These are phyloP conservation scores for Beauveria sp. DNA, from an alignment of 2,329 filamentous ascomycete species.

Conservation along the genomic window DNA sequence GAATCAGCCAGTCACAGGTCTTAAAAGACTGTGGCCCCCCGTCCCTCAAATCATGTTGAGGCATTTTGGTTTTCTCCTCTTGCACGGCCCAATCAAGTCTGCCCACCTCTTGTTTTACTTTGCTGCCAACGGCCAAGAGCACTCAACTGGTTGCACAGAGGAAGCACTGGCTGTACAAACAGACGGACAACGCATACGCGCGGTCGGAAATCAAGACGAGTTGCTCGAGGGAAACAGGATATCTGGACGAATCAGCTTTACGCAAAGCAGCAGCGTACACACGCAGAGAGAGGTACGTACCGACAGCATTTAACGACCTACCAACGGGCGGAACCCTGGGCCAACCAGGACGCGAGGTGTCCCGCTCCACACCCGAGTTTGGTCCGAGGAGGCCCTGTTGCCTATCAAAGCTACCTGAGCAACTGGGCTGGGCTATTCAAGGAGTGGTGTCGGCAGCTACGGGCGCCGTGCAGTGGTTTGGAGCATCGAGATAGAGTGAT, in stretches of 20 bases:
- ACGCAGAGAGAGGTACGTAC: background rate
- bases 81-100: constrained; percentile 41
- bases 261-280: background rate
- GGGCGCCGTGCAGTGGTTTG: background rate
- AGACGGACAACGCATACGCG: background rate
- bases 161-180: background rate
- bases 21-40: constrained; percentile 34
- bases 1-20: constrained; percentile 44
- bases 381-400: background rate
- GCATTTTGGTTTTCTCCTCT: constrained; percentile 31
- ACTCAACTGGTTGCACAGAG: background rate
- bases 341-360: background rate
- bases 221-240: background rate
- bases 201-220: too few relatives aligned
- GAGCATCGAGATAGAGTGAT: background rate
- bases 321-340: constrained; percentile 4
- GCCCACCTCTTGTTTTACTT: constrained; percentile 14
- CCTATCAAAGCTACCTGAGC: too few relatives aligned
- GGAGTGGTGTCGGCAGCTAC: background rate
- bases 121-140: background rate
- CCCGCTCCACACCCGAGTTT: constrained; percentile 3
- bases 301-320: background rate
- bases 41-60: constrained; percentile 46
- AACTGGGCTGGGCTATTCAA: too few relatives aligned
- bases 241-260: background rate